These are phyloP conservation scores for Zygoascus sp. DNA, from an alignment of 1,139 yeast species.

Conservation along the genomic window DNA sequence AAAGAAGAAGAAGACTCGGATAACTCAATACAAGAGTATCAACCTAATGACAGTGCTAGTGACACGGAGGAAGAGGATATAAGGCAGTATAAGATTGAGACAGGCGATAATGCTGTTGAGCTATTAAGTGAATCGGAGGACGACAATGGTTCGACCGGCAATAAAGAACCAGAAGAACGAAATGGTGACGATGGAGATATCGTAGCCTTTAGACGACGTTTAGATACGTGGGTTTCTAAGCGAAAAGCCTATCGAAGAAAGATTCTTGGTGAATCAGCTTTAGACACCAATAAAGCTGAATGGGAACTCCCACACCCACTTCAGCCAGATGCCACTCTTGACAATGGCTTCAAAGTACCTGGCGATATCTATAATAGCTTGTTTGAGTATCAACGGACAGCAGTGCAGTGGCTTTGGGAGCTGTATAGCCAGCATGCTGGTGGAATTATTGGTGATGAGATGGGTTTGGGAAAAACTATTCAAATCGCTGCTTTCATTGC, in stretches of 20 bases:
- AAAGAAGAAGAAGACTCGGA: slow-evolving; percentile 25
- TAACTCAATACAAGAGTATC: not conserved
- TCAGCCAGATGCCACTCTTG: slow-evolving; percentile 67
- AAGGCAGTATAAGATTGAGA: slow-evolving; percentile 14
- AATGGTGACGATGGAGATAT: slow-evolving; percentile 76
- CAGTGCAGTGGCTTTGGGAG: slow-evolving; percentile 73
- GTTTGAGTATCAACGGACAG: slow-evolving; percentile 91
- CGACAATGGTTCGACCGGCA: no score
- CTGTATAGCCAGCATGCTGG: slow-evolving; percentile 82
- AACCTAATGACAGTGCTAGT: slow-evolving; percentile 14
- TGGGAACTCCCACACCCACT: slow-evolving; percentile 77
- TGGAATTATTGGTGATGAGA: slow-evolving; percentile 94
- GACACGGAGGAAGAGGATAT: slow-evolving; percentile 15
- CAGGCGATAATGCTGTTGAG: not conserved
- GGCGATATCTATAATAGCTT: slow-evolving; percentile 86
- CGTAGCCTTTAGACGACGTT: slow-evolving; percentile 50
- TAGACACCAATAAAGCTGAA: slow-evolving; percentile 41
- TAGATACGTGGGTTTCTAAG: slow-evolving; percentile 53
- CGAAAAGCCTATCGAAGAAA: slow-evolving; percentile 29
- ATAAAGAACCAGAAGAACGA: slow-evolving; percentile 16
- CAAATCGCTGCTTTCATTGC: slow-evolving; percentile 89
- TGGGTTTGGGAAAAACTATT: slow-evolving; percentile 96
- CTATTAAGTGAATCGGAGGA: no score
- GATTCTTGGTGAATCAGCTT: slow-evolving; percentile 15
- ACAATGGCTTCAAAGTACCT: slow-evolving; percentile 68